Percentiles rank a stretch among this genome's conserved stretches.
These are phyloP conservation scores for Lepraria neglecta DNA, from an alignment of 495 filamentous ascomycete species.

Conservation along the genomic window DNA sequence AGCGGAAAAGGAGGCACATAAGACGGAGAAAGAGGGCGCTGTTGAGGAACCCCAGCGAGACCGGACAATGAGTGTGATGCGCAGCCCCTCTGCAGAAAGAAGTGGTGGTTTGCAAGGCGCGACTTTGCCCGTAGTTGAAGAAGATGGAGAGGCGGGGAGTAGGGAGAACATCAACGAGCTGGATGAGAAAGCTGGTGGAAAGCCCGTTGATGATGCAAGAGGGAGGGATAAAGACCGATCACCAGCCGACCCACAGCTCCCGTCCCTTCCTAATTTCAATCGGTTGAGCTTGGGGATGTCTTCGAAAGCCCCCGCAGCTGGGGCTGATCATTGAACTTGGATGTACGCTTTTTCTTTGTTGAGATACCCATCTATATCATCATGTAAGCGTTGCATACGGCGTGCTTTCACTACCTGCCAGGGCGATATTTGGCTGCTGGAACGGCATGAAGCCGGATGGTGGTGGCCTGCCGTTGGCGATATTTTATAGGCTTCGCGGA, in stretches of 20 bases:
- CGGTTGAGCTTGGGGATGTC: conserved; percentile 22
- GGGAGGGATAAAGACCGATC: conserved; percentile 40
- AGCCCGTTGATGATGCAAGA: conserved; percentile 34
- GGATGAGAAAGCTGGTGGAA: conserved; percentile 13
- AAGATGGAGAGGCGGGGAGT: conserved; percentile 75
- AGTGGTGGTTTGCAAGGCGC: conserved; percentile 49
- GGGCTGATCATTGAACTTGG: conserved; percentile 21
- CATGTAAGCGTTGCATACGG: conserved; percentile 15
- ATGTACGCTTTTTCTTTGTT: conserved; percentile 11
- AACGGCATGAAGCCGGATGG: not conserved
- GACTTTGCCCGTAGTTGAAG: conserved; percentile 86
- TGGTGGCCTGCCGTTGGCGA: not conserved
- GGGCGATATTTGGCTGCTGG: not conserved
- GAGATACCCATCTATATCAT: conserved; percentile 21
- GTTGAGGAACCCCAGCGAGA: conserved; percentile 49
- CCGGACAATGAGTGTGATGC: conserved; percentile 45
- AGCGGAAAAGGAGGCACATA: conserved; percentile 43
- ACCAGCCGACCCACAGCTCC: conserved; percentile 19
- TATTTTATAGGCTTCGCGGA: not conserved
- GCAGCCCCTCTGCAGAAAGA: conserved; percentile 50
- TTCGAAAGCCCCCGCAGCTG: conserved; percentile 1
- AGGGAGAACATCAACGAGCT: conserved; percentile 32
- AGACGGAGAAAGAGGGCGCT: conserved; percentile 42
- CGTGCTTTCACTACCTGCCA: not conserved
- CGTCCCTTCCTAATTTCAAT: conserved; percentile 23